Percentiles rank a stretch among this genome's conserved stretches.
phyloP scores from a whole-genome alignment of 495 filamentous ascomycete genomes.

The Talaromyces proteolyticus region DNA sequence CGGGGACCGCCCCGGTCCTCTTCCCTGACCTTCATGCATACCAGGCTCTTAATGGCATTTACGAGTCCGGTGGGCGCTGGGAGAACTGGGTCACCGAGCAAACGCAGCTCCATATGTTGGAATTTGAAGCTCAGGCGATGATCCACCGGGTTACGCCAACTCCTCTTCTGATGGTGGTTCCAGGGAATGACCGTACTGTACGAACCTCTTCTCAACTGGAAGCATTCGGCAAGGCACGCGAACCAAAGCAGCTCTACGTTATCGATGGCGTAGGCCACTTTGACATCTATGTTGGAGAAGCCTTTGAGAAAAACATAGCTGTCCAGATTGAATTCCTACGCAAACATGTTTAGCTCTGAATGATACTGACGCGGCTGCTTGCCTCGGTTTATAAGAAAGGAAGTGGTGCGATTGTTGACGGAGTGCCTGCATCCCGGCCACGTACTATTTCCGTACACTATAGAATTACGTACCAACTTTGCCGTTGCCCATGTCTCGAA shows the following conservation, averaged over 20 bases:
- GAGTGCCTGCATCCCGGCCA: too few species aligned
- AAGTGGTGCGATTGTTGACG: too few species aligned
- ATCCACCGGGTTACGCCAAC: constrained; percentile 29
- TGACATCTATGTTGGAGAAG: constrained; percentile 8
- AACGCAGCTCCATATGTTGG: constrained; percentile 18
- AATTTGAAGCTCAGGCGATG: constrained; percentile 15
- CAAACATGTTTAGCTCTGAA: not conserved
- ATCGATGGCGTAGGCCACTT: constrained; percentile 10
- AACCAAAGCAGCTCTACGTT: constrained; percentile 8
- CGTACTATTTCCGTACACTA: too few species aligned
- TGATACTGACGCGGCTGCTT: too few species aligned
- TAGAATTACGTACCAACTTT: too few species aligned
- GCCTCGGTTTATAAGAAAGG: too few species aligned
- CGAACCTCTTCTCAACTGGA: not conserved
- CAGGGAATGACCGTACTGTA: constrained; percentile 16
- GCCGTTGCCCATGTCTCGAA: too few species aligned
- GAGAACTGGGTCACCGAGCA: constrained; percentile 21
- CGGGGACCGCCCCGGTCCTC: too few species aligned
- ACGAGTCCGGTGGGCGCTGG: constrained; percentile 11
- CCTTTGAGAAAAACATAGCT: constrained; percentile 8
- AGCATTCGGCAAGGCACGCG: constrained; percentile 6
- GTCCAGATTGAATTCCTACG: constrained; percentile 7
- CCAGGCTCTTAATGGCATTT: too few species aligned
- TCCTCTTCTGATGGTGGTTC: constrained; percentile 26
- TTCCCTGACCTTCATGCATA: too few species aligned